Conservation (phyloP, 78 protist genomes). For the Dictyostelium citrinum region DNA sequence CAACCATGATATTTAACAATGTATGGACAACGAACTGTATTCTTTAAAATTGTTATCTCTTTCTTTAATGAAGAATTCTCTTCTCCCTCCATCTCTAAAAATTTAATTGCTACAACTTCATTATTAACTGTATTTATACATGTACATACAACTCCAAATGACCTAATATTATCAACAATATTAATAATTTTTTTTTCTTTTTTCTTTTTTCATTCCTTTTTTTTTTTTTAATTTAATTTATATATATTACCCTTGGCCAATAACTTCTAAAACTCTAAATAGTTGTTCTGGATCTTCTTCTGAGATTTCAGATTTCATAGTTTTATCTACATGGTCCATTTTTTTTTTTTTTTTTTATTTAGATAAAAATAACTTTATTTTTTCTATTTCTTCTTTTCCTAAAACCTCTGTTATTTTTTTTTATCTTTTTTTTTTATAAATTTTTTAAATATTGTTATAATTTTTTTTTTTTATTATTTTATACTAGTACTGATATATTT, state of each 20-base stretch:
- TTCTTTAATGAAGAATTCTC: slow-evolving; percentile 65
- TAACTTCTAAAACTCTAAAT: slow-evolving; percentile 73
- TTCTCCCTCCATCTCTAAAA: slow-evolving; percentile 77
- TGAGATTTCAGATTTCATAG: slow-evolving; percentile 34
- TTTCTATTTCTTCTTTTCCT: not conserved
- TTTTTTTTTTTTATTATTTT: no score
- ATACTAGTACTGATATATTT: not conserved
- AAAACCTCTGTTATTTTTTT: not conserved
- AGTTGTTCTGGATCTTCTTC: slow-evolving; percentile 83
- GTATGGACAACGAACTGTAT: slow-evolving; percentile 64
- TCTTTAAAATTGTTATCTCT: slow-evolving; percentile 78
- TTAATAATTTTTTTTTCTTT: no score
- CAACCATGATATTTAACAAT: slow-evolving; percentile 83
- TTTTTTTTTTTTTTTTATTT: not conserved
- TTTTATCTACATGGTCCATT: not conserved
- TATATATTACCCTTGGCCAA: slow-evolving; percentile 69
- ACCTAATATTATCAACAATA: no score
- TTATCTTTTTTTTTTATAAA: no score
- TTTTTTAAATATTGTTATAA: no score
- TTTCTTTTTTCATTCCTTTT: not conserved
- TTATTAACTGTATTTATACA: slow-evolving; percentile 71
- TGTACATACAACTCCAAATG: slow-evolving; percentile 81
- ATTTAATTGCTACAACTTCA: slow-evolving; percentile 74
- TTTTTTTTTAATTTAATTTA: not conserved
- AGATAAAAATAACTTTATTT: not conserved